Evolutionary conservation across 2,329 filamentous ascomycete genomes (phyloP).

Genomic region (Hypoxylon sp.): DNA sequence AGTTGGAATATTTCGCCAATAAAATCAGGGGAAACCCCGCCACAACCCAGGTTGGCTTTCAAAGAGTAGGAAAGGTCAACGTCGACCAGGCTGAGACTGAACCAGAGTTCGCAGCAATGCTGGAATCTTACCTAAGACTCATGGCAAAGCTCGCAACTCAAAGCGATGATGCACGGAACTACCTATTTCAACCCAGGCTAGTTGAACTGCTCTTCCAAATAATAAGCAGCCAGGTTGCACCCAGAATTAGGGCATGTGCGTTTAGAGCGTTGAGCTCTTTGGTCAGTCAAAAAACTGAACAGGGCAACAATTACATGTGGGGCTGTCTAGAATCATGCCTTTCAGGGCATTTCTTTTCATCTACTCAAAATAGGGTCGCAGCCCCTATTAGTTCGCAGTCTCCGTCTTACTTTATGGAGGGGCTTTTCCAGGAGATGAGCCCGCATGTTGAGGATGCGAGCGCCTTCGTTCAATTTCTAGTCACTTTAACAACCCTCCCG

Average conservation of each 20-base stretch:
- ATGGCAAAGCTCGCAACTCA: slow-evolving; percentile 85
- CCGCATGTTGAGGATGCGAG: slow-evolving; percentile 87
- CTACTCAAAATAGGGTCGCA: slow-evolving; percentile 47
- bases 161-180: slow-evolving; percentile 79
- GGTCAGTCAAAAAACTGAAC: slow-evolving; percentile 78
- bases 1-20: slow-evolving; percentile 86
- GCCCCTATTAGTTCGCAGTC: slow-evolving; percentile 53
- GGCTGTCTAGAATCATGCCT: slow-evolving; percentile 84
- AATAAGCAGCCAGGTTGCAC: slow-evolving; percentile 81
- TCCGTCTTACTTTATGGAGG: slow-evolving; percentile 65
- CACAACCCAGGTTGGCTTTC: slow-evolving; percentile 66
- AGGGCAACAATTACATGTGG: slow-evolving; percentile 84
- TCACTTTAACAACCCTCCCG: slow-evolving; percentile 78
- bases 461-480: slow-evolving; percentile 84
- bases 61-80: slow-evolving; percentile 72
- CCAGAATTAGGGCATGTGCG: slow-evolving; percentile 84
- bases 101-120: slow-evolving; percentile 95
- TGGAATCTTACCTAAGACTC: slow-evolving; percentile 92
- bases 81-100: slow-evolving; percentile 82
- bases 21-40: slow-evolving; percentile 82
- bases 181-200: slow-evolving; percentile 79
- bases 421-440: slow-evolving; percentile 81
- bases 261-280: slow-evolving; percentile 84
- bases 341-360: slow-evolving; percentile 67
- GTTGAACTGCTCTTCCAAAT: slow-evolving; percentile 83